A percentile compares a stretch with the other conserved stretches of the same genome.
These are phyloP conservation scores for Colletotrichum sp. DNA, from an alignment of 2,329 filamentous ascomycete genomes.

Conservation along the genomic window DNA sequence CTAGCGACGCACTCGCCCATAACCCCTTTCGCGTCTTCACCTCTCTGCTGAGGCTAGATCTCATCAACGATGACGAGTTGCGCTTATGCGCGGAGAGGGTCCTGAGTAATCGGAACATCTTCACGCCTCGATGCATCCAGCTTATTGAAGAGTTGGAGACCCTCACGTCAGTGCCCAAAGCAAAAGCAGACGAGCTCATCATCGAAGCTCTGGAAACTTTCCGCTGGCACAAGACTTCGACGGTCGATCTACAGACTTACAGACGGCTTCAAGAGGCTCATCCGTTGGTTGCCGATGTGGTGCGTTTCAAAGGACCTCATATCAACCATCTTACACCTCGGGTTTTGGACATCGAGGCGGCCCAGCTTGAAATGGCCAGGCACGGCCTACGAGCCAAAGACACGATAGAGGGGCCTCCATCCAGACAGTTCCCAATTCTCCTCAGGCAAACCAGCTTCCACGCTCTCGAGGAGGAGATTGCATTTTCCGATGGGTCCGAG, in stretches of 20 bases:
- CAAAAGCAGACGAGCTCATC: constrained; percentile 40
- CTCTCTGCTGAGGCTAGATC: constrained; percentile 40
- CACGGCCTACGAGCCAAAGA: constrained; percentile 48
- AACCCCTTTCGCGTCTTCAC: constrained; percentile 49
- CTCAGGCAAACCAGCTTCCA: constrained; percentile 58
- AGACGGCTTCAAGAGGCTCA: constrained; percentile 42
- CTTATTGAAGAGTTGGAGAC: constrained; percentile 31
- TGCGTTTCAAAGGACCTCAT: constrained; percentile 43
- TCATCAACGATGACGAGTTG: constrained; percentile 35
- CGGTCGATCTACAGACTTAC: constrained; percentile 44
- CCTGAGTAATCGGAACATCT: constrained; percentile 42
- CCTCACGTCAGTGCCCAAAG: neutral
- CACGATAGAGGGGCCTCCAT: constrained; percentile 54
- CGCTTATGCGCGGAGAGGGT: constrained; percentile 33
- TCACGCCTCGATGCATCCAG: constrained; percentile 37
- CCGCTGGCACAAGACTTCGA: constrained; percentile 46
- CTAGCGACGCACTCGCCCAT: constrained; percentile 31
- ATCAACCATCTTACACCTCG: constrained; percentile 59
- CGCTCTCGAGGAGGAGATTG: constrained; percentile 51
- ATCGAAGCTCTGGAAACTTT: constrained; percentile 48
- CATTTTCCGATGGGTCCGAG: constrained; percentile 33
- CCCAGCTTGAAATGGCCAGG: constrained; percentile 44
- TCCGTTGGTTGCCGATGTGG: constrained; percentile 52
- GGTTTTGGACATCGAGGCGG: constrained; percentile 50
- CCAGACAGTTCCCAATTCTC: constrained; percentile 46